phyloP scores from a whole-genome alignment of 2,329 filamentous ascomycete species.

The Aspergillus niger region DNA sequence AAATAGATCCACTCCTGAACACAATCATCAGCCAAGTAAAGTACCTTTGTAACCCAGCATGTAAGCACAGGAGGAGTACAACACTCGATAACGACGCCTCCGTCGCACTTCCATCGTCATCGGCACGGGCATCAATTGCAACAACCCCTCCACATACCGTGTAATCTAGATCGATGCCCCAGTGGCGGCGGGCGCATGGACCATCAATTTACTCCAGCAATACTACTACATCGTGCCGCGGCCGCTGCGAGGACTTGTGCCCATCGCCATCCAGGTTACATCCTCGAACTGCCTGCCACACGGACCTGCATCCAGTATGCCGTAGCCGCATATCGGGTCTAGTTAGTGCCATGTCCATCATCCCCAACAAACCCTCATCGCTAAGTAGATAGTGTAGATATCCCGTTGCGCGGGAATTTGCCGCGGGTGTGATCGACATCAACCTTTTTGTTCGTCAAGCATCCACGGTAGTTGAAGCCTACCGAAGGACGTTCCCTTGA shows the following conservation, averaged over 20 bases:
- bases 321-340: not conserved
- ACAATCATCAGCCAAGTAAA: not conserved
- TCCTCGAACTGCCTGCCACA: not conserved
- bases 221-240: not conserved
- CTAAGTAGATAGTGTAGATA: too few relatives aligned
- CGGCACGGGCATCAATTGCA: not conserved
- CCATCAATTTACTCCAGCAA: not conserved
- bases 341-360: not conserved
- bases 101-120: not conserved
- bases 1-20: not conserved
- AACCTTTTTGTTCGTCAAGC: not conserved
- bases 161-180: not conserved
- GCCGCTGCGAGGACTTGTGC: not conserved
- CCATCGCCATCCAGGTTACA: too few relatives aligned
- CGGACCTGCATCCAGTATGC: not conserved
- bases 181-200: not conserved
- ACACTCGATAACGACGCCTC: not conserved
- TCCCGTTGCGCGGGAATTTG: not conserved
- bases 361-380: not conserved
- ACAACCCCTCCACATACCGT: not conserved
- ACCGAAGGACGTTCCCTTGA: not conserved
- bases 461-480: not conserved
- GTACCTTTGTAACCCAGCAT: too few relatives aligned
- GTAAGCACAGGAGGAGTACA: not conserved
- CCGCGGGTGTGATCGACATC: slow-evolving; percentile 7